Conservation (phyloP, 768 basidiomycete genomes). For the Russula griseocarnosa region DNA sequence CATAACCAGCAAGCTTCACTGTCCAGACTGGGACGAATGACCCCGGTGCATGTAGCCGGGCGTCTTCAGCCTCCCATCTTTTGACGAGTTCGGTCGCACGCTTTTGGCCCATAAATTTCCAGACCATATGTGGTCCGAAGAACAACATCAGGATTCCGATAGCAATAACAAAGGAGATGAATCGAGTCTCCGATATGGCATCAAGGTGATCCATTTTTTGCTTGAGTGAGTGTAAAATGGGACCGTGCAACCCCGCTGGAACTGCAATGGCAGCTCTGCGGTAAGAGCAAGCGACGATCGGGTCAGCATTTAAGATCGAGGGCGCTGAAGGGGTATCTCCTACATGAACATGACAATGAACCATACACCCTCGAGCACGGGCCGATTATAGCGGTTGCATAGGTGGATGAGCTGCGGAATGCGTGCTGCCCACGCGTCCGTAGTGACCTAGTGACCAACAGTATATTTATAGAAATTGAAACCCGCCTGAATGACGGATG, state of each 20-base stretch:
- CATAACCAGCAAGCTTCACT: conserved; percentile 41
- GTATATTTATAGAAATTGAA: background rate
- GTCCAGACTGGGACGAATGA: conserved; percentile 40
- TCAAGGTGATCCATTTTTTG: conserved; percentile 3
- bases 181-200: conserved; percentile 36
- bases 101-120: conserved; percentile 44
- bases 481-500: background rate
- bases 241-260: conserved; percentile 40
- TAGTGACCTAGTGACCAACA: conserved; percentile 36
- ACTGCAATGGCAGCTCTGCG: conserved; percentile 41
- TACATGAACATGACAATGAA: conserved; percentile 41
- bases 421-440: conserved; percentile 44
- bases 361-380: conserved; percentile 45
- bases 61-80: conserved; percentile 43
- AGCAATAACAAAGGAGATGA: conserved; percentile 37
- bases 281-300: background rate
- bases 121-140: conserved; percentile 41
- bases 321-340: conserved; percentile 14
- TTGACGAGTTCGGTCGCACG: conserved; percentile 39
- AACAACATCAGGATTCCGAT: conserved; percentile 41
- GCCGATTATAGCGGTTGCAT: conserved; percentile 42
- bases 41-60: conserved; percentile 31
- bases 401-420: conserved; percentile 38
- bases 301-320: background rate
- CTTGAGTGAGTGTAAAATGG: conserved; percentile 33